Conservation (phyloP, 495 filamentous ascomycete species). For the Astrocystis sublimbata region DNA sequence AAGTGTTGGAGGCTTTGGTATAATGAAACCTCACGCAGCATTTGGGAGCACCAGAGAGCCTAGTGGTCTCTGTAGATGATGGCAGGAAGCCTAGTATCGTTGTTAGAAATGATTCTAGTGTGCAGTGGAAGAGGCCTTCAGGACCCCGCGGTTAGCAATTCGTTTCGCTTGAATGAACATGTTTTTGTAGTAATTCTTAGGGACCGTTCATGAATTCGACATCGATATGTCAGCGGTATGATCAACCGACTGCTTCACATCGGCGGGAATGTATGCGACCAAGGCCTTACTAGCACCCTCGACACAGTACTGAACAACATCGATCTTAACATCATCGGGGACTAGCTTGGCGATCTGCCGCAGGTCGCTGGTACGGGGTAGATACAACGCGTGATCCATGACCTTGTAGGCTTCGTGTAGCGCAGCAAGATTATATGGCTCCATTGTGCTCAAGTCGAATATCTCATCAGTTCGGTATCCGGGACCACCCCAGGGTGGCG, state of each 20-base stretch:
- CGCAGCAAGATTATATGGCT: constrained; percentile 71
- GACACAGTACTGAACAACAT: constrained; percentile 89
- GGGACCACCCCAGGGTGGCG: constrained; percentile 94
- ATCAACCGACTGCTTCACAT: not conserved
- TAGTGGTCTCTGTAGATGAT: too few relatives aligned
- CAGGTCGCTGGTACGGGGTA: constrained; percentile 87
- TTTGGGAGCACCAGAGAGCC: too few relatives aligned
- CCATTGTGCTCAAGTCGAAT: constrained; percentile 84
- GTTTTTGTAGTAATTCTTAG: too few relatives aligned
- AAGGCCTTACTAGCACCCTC: constrained; percentile 82
- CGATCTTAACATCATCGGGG: constrained; percentile 47
- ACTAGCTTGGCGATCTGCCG: constrained; percentile 72
- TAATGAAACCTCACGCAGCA: too few relatives aligned
- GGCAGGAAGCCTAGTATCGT: too few relatives aligned
- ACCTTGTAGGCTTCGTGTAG: constrained; percentile 61
- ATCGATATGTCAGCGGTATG: not conserved
- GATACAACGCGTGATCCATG: constrained; percentile 66
- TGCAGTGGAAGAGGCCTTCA: too few relatives aligned
- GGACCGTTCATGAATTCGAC: not conserved
- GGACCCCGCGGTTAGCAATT: too few relatives aligned
- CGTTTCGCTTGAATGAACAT: too few relatives aligned
- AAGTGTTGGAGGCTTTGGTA: too few relatives aligned
- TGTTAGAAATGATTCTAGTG: too few relatives aligned
- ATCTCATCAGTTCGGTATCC: constrained; percentile 74
- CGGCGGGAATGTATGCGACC: constrained; percentile 54